phyloP scores from a whole-genome alignment of 148 eudicot genomes.

The Chenopodium quinoa region DNA sequence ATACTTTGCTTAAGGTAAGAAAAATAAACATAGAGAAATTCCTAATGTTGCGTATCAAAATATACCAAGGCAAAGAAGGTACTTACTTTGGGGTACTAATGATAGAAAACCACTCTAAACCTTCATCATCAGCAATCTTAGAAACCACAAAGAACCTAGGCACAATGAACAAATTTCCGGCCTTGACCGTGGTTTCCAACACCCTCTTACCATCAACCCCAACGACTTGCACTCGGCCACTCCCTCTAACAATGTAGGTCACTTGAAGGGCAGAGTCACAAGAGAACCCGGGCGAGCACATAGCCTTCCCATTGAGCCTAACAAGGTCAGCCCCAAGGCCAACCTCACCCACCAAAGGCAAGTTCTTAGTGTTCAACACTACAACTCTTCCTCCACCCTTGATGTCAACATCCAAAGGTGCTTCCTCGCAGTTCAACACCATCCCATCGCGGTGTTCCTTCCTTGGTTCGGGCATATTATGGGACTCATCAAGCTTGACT shows the following conservation, averaged over 20 bases:
- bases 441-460: constrained; percentile 51
- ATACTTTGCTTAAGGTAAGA: no score
- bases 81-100: constrained; percentile 72
- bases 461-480: constrained; percentile 71
- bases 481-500: constrained; percentile 47
- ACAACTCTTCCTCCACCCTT: constrained; percentile 72
- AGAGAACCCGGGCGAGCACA: constrained; percentile 92
- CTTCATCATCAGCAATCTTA: constrained; percentile 67
- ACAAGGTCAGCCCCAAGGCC: constrained; percentile 85
- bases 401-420: constrained; percentile 79
- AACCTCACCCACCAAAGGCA: constrained; percentile 83
- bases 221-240: constrained; percentile 80
- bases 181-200: constrained; percentile 62
- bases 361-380: constrained; percentile 75
- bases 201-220: constrained; percentile 78
- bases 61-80: no score
- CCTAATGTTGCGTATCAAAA: no score
- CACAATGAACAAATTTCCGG: constrained; percentile 70
- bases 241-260: constrained; percentile 71
- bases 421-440: constrained; percentile 79
- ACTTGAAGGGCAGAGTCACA: constrained; percentile 87
- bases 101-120: constrained; percentile 94
- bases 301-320: constrained; percentile 58
- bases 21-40: no score
- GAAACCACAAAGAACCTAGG: constrained; percentile 84